Evolutionary conservation across 2,329 filamentous ascomycete genomes (phyloP).

Genomic region (Hortaea werneckii): DNA sequence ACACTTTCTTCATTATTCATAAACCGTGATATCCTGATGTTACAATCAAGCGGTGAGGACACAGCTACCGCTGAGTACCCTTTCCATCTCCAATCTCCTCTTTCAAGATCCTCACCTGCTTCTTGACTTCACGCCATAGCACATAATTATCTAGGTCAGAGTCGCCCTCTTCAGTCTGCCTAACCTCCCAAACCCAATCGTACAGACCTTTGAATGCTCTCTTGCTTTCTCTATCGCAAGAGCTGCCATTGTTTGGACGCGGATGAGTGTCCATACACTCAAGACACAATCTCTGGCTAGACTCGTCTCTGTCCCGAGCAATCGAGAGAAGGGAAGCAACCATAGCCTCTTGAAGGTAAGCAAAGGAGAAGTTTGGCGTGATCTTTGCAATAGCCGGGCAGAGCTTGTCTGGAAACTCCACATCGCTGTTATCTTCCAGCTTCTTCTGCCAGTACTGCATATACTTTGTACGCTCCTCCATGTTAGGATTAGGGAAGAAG

Average conservation of each 20-base stretch:
- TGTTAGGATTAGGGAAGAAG: slow-evolving; percentile 48
- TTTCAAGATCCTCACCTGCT: slow-evolving; percentile 50
- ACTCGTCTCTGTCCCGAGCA: slow-evolving; percentile 37
- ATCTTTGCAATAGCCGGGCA: slow-evolving; percentile 51
- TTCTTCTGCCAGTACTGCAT: slow-evolving; percentile 51
- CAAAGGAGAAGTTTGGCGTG: slow-evolving; percentile 57
- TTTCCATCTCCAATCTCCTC: slow-evolving; percentile 43
- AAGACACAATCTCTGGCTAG: slow-evolving; percentile 20
- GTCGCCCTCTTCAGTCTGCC: slow-evolving; percentile 26
- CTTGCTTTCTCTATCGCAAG: slow-evolving; percentile 13
- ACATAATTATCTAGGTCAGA: slow-evolving; percentile 41
- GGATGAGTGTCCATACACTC: slow-evolving; percentile 19
- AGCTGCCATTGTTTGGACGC: slow-evolving; percentile 8
- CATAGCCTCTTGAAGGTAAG: slow-evolving; percentile 61
- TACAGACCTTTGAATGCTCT: slow-evolving; percentile 19
- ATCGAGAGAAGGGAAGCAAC: slow-evolving; percentile 53
- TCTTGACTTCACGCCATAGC: slow-evolving; percentile 54
- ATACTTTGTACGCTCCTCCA: slow-evolving; percentile 48
- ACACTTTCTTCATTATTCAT: no score
- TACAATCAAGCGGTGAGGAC: no score
- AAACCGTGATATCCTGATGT: no score
- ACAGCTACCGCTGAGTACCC: not conserved
- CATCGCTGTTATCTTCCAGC: slow-evolving; percentile 44
- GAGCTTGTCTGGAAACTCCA: slow-evolving; percentile 52
- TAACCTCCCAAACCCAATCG: slow-evolving; percentile 19